phyloP scores from a whole-genome alignment of 139 green algal genomes.

The Microglena sp. region DNA sequence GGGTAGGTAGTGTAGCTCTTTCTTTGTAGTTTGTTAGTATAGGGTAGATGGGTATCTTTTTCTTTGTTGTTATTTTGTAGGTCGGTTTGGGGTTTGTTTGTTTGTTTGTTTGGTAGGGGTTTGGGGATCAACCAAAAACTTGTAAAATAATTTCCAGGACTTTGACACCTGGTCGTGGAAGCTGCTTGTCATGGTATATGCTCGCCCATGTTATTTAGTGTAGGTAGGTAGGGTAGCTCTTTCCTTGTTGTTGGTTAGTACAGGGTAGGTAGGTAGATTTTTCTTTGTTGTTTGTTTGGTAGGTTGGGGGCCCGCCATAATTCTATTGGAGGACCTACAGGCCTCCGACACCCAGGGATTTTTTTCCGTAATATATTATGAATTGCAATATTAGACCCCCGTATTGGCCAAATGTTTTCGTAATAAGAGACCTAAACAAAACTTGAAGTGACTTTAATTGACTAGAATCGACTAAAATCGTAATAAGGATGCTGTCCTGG shows the following conservation, averaged over 20 bases:
- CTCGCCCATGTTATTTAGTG: too few relatives aligned
- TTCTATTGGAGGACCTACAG: conserved; percentile 51
- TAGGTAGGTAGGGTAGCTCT: neutral
- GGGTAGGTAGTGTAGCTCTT: neutral
- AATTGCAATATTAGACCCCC: too few relatives aligned
- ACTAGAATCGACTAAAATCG: too few relatives aligned
- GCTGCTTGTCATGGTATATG: conserved; percentile 34
- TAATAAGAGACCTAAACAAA: too few relatives aligned
- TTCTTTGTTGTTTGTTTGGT: neutral
- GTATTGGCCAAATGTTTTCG: too few relatives aligned
- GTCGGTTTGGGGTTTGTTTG: neutral
- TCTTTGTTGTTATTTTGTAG: neutral
- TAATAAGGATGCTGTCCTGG: too few relatives aligned
- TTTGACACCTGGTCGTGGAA: conserved; percentile 59
- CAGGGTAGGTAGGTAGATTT: neutral
- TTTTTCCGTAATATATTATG: too few relatives aligned
- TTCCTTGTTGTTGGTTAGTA: neutral
- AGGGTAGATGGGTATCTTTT: neutral
- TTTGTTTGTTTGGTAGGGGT: neutral
- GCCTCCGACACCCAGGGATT: conserved; percentile 59
- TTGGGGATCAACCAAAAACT: neutral
- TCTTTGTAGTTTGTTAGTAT: neutral
- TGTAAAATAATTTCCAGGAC: conserved; percentile 56
- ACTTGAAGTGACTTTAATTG: too few relatives aligned
- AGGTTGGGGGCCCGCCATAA: neutral